Evolutionary conservation across 805 yeast genomes (phyloP).

Genomic region (Yarrowia sp.): DNA sequence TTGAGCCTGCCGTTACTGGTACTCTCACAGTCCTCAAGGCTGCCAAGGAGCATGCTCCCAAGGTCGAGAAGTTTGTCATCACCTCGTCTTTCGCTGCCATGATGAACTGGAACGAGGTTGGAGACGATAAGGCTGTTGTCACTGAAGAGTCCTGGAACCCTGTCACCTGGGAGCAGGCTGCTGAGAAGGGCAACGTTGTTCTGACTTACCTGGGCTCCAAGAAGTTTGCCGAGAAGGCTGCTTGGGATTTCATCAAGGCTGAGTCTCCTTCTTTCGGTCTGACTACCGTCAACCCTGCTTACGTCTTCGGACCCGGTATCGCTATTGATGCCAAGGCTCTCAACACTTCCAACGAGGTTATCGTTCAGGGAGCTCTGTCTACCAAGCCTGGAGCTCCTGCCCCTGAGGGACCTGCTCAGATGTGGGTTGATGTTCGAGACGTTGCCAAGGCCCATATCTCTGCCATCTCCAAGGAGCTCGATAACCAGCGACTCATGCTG

Average conservation of each 20-base stretch:
- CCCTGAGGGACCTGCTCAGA: conserved; percentile 30
- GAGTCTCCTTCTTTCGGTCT: conserved; percentile 35
- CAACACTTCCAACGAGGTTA: conserved; percentile 39
- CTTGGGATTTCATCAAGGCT: conserved; percentile 49
- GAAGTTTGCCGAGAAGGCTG: conserved; percentile 55
- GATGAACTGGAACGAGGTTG: conserved; percentile 30
- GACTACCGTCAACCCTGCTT: conserved; percentile 38
- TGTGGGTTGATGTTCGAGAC: conserved; percentile 55
- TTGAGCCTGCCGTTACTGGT: conserved; percentile 51
- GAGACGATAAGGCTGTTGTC: conserved; percentile 31
- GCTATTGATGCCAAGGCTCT: conserved; percentile 35
- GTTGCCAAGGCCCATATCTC: conserved; percentile 56
- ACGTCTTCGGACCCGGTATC: conserved; percentile 39
- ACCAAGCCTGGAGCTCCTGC: background rate
- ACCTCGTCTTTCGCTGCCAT: conserved; percentile 57
- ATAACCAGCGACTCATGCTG: conserved; percentile 34
- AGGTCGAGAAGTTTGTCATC: conserved; percentile 44
- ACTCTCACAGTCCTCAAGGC: conserved; percentile 46
- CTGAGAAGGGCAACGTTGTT: background rate
- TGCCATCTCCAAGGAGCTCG: conserved; percentile 42
- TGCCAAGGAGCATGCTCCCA: conserved; percentile 38
- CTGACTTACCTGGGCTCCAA: conserved; percentile 45
- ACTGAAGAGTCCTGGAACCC: conserved; percentile 44
- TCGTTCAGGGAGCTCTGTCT: background rate
- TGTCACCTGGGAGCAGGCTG: conserved; percentile 36